These are phyloP conservation scores for Solanum aculeatissimum DNA, from an alignment of 305 asterid species.

Conservation along the genomic window DNA sequence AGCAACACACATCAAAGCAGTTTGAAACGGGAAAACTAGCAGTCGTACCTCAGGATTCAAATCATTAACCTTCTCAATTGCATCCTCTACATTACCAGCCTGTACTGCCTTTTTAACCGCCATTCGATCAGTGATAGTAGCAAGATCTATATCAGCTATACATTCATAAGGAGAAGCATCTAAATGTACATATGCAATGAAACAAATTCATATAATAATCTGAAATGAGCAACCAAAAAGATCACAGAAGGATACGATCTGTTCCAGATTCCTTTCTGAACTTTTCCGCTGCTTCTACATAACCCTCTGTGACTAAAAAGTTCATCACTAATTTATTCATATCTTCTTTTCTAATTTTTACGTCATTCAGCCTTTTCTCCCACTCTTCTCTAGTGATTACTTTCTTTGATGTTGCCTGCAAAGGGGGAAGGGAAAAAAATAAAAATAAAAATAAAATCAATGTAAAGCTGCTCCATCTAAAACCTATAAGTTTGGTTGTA, in stretches of 20 bases:
- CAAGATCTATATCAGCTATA: constrained; percentile 83
- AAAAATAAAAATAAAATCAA: not conserved
- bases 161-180: constrained; percentile 41
- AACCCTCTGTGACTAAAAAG: constrained; percentile 79
- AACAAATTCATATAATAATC: not conserved
- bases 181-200: not conserved
- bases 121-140: constrained; percentile 73
- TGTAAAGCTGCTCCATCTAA: not conserved
- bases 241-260: constrained; percentile 45
- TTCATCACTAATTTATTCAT: constrained; percentile 83
- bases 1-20: not conserved
- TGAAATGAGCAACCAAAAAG: not conserved
- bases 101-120: constrained; percentile 84
- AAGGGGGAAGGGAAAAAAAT: not conserved
- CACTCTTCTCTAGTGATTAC: constrained; percentile 67
- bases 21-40: not conserved
- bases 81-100: constrained; percentile 74
- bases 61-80: constrained; percentile 79
- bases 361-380: constrained; percentile 60
- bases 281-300: constrained; percentile 67
- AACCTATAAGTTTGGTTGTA: not conserved
- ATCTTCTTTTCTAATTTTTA: constrained; percentile 55
- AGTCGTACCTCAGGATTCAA: constrained; percentile 75
- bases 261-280: constrained; percentile 70
- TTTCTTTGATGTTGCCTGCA: constrained; percentile 62